These are phyloP conservation scores for Usnea hakonensis DNA, from an alignment of 495 filamentous ascomycete species.

Conservation along the genomic window DNA sequence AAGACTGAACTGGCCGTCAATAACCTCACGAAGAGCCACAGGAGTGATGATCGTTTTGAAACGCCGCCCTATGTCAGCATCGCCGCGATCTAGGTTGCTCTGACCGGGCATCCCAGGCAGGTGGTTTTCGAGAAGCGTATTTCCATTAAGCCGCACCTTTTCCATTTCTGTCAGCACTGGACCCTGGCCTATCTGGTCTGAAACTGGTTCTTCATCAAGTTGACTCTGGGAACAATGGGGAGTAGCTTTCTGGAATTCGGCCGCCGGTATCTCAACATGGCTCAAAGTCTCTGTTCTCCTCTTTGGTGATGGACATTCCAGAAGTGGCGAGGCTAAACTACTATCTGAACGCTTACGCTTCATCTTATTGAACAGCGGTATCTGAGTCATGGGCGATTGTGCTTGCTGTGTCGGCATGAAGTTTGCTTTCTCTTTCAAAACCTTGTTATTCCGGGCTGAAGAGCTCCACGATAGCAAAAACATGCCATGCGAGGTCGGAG, in stretches of 20 bases:
- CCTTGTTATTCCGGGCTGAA: conserved; percentile 48
- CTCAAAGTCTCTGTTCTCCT: conserved; percentile 13
- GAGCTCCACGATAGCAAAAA: conserved; percentile 51
- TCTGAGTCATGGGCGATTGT: conserved; percentile 35
- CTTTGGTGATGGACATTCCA: conserved; percentile 3
- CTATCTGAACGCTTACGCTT: conserved; percentile 50
- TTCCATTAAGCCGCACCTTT: neutral
- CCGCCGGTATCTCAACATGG: conserved; percentile 15
- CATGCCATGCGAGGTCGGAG: conserved; percentile 46
- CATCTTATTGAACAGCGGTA: conserved; percentile 37
- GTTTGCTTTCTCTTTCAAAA: conserved; percentile 42
- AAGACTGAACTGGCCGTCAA: conserved; percentile 79
- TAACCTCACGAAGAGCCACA: conserved; percentile 52
- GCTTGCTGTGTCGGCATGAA: conserved; percentile 35
- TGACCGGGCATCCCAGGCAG: neutral
- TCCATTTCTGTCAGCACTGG: neutral
- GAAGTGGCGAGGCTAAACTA: conserved; percentile 18
- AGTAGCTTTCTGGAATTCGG: neutral
- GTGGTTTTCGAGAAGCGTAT: neutral
- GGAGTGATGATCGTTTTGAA: conserved; percentile 1
- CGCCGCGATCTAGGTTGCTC: neutral
- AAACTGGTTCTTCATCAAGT: neutral
- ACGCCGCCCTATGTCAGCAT: neutral
- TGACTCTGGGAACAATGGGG: neutral
- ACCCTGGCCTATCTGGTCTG: neutral